Evolutionary conservation across 495 filamentous ascomycete genomes (phyloP).

Genomic region (Massariosphaeria phaeospora): DNA sequence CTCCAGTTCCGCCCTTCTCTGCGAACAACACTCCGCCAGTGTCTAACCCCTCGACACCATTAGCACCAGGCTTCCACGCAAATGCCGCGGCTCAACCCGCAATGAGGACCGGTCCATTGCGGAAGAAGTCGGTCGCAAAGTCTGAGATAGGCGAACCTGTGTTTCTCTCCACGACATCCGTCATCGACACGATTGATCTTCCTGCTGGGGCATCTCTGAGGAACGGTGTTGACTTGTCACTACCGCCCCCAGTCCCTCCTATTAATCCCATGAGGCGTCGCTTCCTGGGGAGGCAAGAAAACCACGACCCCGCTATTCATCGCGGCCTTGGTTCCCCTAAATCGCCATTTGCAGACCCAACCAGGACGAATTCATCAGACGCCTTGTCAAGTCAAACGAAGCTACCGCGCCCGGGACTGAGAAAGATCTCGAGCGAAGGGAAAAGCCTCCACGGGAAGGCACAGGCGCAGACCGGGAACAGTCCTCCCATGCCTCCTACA

Average conservation of each 20-base stretch:
- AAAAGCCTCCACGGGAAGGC: conserved; percentile 22
- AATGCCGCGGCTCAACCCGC: conserved; percentile 24
- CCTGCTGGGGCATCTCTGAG: conserved; percentile 40
- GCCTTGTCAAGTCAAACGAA: conserved; percentile 15
- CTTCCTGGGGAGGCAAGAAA: conserved; percentile 31
- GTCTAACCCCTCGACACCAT: conserved; percentile 42
- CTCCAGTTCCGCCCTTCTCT: conserved; percentile 49
- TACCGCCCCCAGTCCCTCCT: conserved; percentile 38
- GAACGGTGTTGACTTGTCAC: conserved; percentile 39
- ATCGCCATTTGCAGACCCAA: conserved; percentile 19
- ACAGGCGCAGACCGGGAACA: conserved; percentile 14
- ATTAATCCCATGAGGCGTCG: conserved; percentile 40
- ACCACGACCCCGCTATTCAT: conserved; percentile 14
- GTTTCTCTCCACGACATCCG: conserved; percentile 71
- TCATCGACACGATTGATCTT: conserved; percentile 49
- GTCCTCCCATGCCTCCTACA: conserved; percentile 21
- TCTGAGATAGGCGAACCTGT: conserved; percentile 77
- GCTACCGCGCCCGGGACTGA: conserved; percentile 15
- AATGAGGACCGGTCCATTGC: conserved; percentile 39
- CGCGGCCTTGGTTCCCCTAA: too few species aligned
- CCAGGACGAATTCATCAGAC: conserved; percentile 28
- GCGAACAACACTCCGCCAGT: conserved; percentile 54
- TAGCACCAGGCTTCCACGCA: conserved; percentile 25
- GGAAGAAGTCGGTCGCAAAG: conserved; percentile 67
- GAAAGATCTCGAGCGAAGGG: conserved; percentile 33